phyloP scores from a whole-genome alignment of 2,329 filamentous ascomycete genomes.

The Trichoderma koningii region DNA sequence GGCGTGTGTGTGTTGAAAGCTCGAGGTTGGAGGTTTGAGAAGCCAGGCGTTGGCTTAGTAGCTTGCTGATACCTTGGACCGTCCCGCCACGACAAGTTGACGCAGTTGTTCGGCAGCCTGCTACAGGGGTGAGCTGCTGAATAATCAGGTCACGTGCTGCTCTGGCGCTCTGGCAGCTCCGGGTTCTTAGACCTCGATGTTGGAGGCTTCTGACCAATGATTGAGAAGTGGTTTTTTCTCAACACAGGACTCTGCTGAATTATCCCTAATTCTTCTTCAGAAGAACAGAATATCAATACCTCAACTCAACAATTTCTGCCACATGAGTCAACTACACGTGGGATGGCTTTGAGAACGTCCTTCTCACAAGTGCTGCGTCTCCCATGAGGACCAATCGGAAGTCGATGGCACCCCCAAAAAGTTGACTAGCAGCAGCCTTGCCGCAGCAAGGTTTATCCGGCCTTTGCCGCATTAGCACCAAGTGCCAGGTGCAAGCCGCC shows the following conservation, averaged over 20 bases:
- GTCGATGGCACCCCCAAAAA: neutral
- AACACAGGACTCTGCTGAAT: too few relatives aligned
- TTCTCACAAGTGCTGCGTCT: too few relatives aligned
- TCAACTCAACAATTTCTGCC: too few relatives aligned
- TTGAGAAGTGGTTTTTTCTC: too few relatives aligned
- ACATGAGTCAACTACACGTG: too few relatives aligned
- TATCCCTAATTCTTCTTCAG: too few relatives aligned
- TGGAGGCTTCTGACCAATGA: too few relatives aligned
- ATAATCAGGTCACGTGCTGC: slow-evolving; percentile 22
- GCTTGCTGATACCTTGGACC: slow-evolving; percentile 13
- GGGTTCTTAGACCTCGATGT: too few relatives aligned
- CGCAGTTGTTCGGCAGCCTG: slow-evolving; percentile 29
- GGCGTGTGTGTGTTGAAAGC: neutral
- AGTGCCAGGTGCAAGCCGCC: slow-evolving; percentile 21
- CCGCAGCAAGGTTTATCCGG: slow-evolving; percentile 38
- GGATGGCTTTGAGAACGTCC: too few relatives aligned
- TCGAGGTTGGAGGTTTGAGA: slow-evolving; percentile 15
- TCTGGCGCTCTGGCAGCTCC: neutral
- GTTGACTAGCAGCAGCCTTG: slow-evolving; percentile 26
- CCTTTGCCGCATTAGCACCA: too few relatives aligned
- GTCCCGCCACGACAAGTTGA: slow-evolving; percentile 25
- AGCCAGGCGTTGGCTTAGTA: slow-evolving; percentile 18
- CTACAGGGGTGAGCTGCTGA: slow-evolving; percentile 21
- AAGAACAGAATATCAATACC: too few relatives aligned
- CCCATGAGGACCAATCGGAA: neutral